phyloP scores from a whole-genome alignment of 2,329 filamentous ascomycete genomes.

The Neonectria punicea region DNA sequence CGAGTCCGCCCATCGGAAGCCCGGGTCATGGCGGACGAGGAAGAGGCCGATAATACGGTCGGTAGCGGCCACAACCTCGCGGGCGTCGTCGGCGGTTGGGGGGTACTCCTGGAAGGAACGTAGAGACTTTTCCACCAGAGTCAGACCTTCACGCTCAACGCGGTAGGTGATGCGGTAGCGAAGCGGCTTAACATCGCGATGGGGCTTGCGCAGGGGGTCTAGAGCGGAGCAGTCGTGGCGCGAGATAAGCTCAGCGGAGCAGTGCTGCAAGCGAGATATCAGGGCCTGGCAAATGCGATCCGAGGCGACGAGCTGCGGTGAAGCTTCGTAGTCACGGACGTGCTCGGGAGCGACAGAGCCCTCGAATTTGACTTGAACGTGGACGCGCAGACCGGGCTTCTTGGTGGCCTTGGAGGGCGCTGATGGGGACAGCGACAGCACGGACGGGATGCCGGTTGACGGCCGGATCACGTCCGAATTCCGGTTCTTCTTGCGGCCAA shows the following conservation, averaged over 20 bases:
- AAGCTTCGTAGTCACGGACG: slow-evolving; percentile 58
- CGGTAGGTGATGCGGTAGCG: slow-evolving; percentile 61
- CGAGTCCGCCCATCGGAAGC: slow-evolving; percentile 58
- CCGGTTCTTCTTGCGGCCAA: slow-evolving; percentile 42
- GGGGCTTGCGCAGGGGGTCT: slow-evolving; percentile 48
- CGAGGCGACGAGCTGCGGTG: slow-evolving; percentile 54
- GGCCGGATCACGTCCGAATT: slow-evolving; percentile 36
- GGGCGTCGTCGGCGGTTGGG: slow-evolving; percentile 55
- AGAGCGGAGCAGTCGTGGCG: slow-evolving; percentile 61
- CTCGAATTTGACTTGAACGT: slow-evolving; percentile 58
- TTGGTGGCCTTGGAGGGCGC: slow-evolving; percentile 24
- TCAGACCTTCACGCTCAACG: slow-evolving; percentile 53
- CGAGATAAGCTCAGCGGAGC: slow-evolving; percentile 63
- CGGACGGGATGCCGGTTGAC: slow-evolving; percentile 30
- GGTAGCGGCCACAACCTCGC: slow-evolving; percentile 59
- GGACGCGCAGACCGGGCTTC: slow-evolving; percentile 50
- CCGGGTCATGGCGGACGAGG: slow-evolving; percentile 60
- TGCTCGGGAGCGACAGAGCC: slow-evolving; percentile 57
- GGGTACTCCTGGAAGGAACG: slow-evolving; percentile 62
- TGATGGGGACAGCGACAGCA: slow-evolving; percentile 19
- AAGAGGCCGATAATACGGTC: slow-evolving; percentile 64
- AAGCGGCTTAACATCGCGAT: slow-evolving; percentile 54
- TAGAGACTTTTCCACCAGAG: slow-evolving; percentile 58
- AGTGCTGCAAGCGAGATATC: slow-evolving; percentile 62
- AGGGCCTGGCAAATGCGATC: slow-evolving; percentile 61